Base-by-base conservation (phyloP, 2,329 filamentous ascomycete species). In the Talaromyces amestolkiae region DNA sequence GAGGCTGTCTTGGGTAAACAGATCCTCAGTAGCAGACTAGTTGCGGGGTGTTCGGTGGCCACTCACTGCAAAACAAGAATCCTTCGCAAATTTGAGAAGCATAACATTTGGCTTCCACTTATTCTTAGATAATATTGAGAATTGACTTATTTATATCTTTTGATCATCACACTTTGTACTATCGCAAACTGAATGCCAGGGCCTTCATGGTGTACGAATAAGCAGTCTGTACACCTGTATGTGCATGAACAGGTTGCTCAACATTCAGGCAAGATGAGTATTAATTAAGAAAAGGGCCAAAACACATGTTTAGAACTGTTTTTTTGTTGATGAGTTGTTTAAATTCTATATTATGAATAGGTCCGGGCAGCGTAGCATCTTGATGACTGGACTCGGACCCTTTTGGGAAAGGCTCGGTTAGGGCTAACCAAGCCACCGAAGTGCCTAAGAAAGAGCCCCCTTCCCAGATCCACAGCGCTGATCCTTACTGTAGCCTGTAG, bases 321-420 rank as follows among this genome's bases (percentile, higher is more conserved):
- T 4, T 56, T 37, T 13, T 19, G 11, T 24, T 39, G 19, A 37
- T 22, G 19, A 39, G n/a, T 37, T 56, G 11, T 13, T 19, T 33
- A 33, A 19, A 1, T 5, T 17, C 9, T 22, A 5, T 54, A 35
- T 31, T 35, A 54, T 27, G 17, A 13, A 33, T 8, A 35, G 27
- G 51, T 7, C 17, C 9, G 4, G 15, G 17, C 33, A 37, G 33
- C 19, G 53, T 56, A 37, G 33, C 19, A 56, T 56, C 17, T 39
- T 56, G 53, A 56, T 56, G 53, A 56, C 53, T 24, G 31, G 13
- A 56, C n/a, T 37, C 11, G n/a, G 17, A 22, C 2, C 31, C 4
- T 56, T 56, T 56, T 37, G 15, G 51, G 51, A 35, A 56, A 56
- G 49, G 49, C 49, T 54, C 27, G 27, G 51, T 54, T 35, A 54